Conservation (phyloP, 768 basidiomycete species). For the Auricularia sp. region DNA sequence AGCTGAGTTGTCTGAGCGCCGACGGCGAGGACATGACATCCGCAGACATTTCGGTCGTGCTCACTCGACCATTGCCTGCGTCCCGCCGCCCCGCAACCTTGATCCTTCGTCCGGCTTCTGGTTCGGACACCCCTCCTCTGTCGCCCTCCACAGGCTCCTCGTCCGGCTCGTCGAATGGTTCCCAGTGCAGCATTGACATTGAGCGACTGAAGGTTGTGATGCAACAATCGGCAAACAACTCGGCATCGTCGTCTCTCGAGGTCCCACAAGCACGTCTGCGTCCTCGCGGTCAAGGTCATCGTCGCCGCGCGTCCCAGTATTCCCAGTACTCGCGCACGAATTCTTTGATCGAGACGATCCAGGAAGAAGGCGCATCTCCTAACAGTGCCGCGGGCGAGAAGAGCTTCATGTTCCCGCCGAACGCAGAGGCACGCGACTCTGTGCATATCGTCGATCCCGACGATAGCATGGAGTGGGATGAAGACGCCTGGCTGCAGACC, state of each 20-base stretch:
- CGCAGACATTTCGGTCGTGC: slow-evolving; percentile 35
- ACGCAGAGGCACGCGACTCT: slow-evolving; percentile 2
- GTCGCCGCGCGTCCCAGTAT: slow-evolving; percentile 56
- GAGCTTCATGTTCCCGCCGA: slow-evolving; percentile 4
- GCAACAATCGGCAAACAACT: slow-evolving; percentile 36
- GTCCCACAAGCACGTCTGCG: slow-evolving; percentile 36
- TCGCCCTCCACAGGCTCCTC: slow-evolving; percentile 60
- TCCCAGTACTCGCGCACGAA: slow-evolving; percentile 40
- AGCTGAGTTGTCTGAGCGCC: slow-evolving; percentile 53
- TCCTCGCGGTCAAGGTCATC: slow-evolving; percentile 56
- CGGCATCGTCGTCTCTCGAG: slow-evolving; percentile 30
- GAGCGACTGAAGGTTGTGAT: slow-evolving; percentile 48
- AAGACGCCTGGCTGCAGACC: slow-evolving; percentile 54
- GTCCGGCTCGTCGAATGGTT: slow-evolving; percentile 44
- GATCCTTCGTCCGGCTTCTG: slow-evolving; percentile 49
- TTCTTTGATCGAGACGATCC: slow-evolving; percentile 72
- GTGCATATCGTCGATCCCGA: not conserved
- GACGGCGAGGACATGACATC: slow-evolving; percentile 52
- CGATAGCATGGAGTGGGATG: slow-evolving; percentile 37
- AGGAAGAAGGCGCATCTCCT: slow-evolving; percentile 45
- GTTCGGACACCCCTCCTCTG: slow-evolving; percentile 52
- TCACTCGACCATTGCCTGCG: slow-evolving; percentile 45
- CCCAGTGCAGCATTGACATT: slow-evolving; percentile 69
- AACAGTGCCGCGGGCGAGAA: slow-evolving; percentile 4
- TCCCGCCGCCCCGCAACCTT: slow-evolving; percentile 46